Percentiles rank a stretch among this genome's conserved stretches.
These are phyloP conservation scores for Aureobasidium musti DNA, from an alignment of 2,329 filamentous ascomycete genomes.

Conservation along the genomic window DNA sequence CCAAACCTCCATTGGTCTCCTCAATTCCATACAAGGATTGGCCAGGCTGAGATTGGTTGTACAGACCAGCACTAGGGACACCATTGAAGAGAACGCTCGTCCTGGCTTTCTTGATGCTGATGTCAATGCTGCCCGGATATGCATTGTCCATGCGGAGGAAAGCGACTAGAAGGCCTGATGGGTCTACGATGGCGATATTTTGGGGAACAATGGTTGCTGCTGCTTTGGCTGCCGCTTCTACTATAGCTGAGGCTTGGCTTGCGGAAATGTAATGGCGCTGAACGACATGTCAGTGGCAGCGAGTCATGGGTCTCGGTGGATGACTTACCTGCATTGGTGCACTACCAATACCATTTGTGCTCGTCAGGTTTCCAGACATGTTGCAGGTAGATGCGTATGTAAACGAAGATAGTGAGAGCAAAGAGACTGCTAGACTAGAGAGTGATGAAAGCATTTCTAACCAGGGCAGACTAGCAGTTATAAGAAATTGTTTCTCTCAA, in stretches of 20 bases:
- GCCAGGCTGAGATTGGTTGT: slow-evolving; percentile 27
- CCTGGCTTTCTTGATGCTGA: slow-evolving; percentile 38
- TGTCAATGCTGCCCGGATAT: slow-evolving; percentile 37
- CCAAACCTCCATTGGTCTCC: slow-evolving; percentile 37
- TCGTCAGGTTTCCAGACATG: slow-evolving; percentile 18
- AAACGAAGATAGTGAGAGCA: not conserved
- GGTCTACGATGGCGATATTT: slow-evolving; percentile 38
- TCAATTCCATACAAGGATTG: slow-evolving; percentile 32
- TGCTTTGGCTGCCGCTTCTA: slow-evolving; percentile 34
- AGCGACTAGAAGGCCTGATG: slow-evolving; percentile 37
- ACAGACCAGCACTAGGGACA: slow-evolving; percentile 34
- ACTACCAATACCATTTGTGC: slow-evolving; percentile 17
- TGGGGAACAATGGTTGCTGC: slow-evolving; percentile 33
- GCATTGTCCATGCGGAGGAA: slow-evolving; percentile 40
- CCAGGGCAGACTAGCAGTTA: not conserved
- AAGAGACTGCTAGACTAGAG: not conserved
- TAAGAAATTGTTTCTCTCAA: not conserved
- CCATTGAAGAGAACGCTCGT: slow-evolving; percentile 38
- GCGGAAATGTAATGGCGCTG: slow-evolving; percentile 37
- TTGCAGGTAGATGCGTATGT: not conserved
- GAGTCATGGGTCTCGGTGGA: not conserved
- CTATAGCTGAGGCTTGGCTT: slow-evolving; percentile 34
- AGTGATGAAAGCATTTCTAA: not conserved
- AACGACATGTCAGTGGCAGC: too few relatives aligned
- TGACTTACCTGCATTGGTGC: not conserved